Percentiles rank a stretch among this genome's conserved stretches.
phyloP scores from a whole-genome alignment of 805 yeast genomes.

The Monosporozyma yasuniensis region DNA sequence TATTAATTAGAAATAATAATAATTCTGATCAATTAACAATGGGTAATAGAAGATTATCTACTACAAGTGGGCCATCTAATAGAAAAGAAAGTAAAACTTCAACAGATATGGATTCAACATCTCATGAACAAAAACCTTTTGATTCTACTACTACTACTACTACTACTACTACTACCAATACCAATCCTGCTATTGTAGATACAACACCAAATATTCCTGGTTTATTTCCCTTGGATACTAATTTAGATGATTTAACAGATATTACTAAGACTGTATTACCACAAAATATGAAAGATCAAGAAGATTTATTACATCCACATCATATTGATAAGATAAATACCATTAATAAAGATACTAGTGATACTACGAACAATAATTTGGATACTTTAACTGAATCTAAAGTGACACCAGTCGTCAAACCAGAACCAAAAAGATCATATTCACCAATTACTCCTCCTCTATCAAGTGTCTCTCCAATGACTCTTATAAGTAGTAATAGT shows the following conservation, averaged over 20 bases:
- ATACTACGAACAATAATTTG: background rate
- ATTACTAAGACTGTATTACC: slow-evolving; percentile 12
- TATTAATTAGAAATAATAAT: background rate
- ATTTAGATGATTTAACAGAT: slow-evolving; percentile 23
- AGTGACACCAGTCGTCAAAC: background rate
- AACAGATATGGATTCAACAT: background rate
- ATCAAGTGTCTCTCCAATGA: background rate
- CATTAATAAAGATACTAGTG: background rate
- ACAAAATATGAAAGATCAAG: background rate
- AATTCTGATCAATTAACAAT: background rate
- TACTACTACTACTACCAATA: too few species aligned
- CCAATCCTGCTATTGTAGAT: too few species aligned
- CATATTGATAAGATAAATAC: background rate
- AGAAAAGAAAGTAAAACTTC: background rate
- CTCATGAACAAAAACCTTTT: background rate
- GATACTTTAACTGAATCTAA: background rate
- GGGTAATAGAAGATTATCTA: background rate
- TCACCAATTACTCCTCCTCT: background rate
- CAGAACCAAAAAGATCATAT: background rate
- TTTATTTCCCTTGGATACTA: slow-evolving; percentile 23
- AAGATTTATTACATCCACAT: background rate
- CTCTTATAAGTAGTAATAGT: background rate
- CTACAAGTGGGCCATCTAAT: background rate
- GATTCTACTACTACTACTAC: background rate
- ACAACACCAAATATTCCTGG: background rate